Conservation (phyloP, 768 basidiomycete genomes). For the Cystobasidium onofrii region DNA sequence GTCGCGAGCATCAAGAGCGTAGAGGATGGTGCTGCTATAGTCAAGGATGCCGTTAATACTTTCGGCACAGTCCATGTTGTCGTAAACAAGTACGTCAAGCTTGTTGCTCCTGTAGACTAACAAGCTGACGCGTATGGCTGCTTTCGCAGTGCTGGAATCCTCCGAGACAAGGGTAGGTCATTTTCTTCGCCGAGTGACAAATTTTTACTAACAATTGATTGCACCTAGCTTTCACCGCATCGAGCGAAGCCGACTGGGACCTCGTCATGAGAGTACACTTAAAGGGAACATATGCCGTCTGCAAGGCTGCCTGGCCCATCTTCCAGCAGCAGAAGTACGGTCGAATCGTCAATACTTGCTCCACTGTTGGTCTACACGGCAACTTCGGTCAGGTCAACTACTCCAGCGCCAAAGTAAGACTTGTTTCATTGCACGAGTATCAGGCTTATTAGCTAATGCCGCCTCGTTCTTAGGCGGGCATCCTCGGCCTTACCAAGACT, state of each 20-base stretch:
- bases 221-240: conserved; percentile 60
- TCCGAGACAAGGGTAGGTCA: conserved; percentile 62
- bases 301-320: conserved; percentile 86
- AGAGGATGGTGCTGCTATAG: conserved; percentile 83
- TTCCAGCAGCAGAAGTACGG: conserved; percentile 97
- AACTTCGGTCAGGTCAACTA: conserved; percentile 82
- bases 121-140: too few species aligned
- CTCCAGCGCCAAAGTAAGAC: neutral
- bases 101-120: too few species aligned
- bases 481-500: conserved; percentile 80
- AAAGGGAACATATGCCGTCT: conserved; percentile 73
- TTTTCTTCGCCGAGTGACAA: neutral
- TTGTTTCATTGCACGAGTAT: neutral
- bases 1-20: conserved; percentile 72
- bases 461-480: conserved; percentile 74
- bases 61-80: conserved; percentile 81
- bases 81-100: conserved; percentile 78
- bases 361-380: conserved; percentile 65
- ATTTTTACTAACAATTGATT: neutral
- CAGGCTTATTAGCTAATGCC: neutral
- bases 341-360: conserved; percentile 87
- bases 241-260: conserved; percentile 93
- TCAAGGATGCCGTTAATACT: conserved; percentile 72
- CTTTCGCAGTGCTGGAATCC: conserved; percentile 70
- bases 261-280: conserved; percentile 79